Percentiles rank a stretch among this genome's conserved stretches.
Evolutionary conservation across 106 monocot genomes (phyloP).

Genomic region (Dactylorhiza incarnata): DNA sequence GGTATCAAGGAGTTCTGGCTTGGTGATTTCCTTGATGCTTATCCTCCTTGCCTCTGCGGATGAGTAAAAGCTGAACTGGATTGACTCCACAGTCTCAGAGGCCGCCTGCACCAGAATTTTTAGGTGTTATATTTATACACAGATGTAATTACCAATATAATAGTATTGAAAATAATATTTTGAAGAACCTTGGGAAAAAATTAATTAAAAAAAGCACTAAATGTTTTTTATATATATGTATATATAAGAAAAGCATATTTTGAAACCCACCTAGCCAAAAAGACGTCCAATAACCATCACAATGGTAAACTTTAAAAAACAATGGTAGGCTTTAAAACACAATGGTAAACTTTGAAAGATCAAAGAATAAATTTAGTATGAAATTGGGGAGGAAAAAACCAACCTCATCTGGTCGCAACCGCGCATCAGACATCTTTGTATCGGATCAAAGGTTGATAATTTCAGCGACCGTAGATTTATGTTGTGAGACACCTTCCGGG

Average conservation of each 20-base stretch:
- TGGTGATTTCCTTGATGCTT: slow-evolving; percentile 54
- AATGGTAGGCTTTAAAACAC: background rate
- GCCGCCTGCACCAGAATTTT: slow-evolving; percentile 25
- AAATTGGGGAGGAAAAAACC: background rate
- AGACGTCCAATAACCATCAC: too few relatives aligned
- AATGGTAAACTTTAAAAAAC: background rate
- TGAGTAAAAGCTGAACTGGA: slow-evolving; percentile 49
- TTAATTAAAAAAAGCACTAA: background rate
- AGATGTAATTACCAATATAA: background rate
- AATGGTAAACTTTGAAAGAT: background rate
- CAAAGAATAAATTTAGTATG: background rate
- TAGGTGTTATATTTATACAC: background rate
- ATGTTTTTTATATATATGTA: too few relatives aligned
- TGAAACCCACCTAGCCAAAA: background rate
- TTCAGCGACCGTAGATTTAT: background rate
- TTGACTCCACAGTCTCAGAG: slow-evolving; percentile 36
- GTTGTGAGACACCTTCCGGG: too few relatives aligned
- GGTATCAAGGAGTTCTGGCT: slow-evolving; percentile 36
- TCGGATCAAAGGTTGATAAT: background rate
- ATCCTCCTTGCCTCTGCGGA: slow-evolving; percentile 36
- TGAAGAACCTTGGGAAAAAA: background rate
- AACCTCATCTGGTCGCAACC: slow-evolving; percentile 9
- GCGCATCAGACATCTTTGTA: slow-evolving; percentile 1
- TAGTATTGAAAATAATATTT: background rate
- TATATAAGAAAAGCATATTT: background rate